phyloP scores from a whole-genome alignment of 495 filamentous ascomycete species.

The Tuber borchii region DNA sequence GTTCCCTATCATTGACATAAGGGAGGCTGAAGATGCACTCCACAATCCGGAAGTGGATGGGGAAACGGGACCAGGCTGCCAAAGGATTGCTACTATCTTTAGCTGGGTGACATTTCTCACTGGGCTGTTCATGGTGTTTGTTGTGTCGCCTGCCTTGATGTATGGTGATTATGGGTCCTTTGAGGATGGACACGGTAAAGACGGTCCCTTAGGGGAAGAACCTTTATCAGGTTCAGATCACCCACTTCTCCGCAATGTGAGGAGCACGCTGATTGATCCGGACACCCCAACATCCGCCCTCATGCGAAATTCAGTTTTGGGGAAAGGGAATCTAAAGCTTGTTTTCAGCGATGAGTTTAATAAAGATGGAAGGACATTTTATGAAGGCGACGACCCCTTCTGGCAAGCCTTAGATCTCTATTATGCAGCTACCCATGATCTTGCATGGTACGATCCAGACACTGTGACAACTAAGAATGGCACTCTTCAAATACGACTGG shows the following conservation, averaged over 20 bases:
- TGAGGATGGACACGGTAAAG: not conserved
- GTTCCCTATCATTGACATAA: conserved; percentile 45
- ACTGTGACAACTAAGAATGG: conserved; percentile 63
- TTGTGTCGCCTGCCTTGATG: conserved; percentile 56
- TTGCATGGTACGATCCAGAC: conserved; percentile 83
- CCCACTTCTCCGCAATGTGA: conserved; percentile 46
- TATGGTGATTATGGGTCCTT: conserved; percentile 50
- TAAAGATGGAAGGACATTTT: conserved; percentile 65
- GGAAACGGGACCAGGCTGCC: conserved; percentile 55
- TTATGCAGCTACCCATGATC: conserved; percentile 72
- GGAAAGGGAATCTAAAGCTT: conserved; percentile 54
- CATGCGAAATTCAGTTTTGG: conserved; percentile 54
- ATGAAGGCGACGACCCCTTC: conserved; percentile 66
- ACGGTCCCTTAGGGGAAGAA: not conserved
- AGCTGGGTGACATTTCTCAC: conserved; percentile 58
- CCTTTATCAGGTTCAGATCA: conserved; percentile 12
- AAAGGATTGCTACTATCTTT: conserved; percentile 59
- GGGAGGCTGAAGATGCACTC: conserved; percentile 71
- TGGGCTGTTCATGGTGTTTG: conserved; percentile 61
- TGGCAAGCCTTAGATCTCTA: conserved; percentile 65
- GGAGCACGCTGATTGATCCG: conserved; percentile 62
- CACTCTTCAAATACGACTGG: conserved; percentile 59
- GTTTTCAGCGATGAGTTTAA: conserved; percentile 82
- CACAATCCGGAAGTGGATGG: conserved; percentile 62
- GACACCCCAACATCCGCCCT: conserved; percentile 59